Percentiles rank a stretch among this genome's conserved stretches.
Evolutionary conservation across 257 asterid genomes (phyloP).

Genomic region (Misopates orontium): DNA sequence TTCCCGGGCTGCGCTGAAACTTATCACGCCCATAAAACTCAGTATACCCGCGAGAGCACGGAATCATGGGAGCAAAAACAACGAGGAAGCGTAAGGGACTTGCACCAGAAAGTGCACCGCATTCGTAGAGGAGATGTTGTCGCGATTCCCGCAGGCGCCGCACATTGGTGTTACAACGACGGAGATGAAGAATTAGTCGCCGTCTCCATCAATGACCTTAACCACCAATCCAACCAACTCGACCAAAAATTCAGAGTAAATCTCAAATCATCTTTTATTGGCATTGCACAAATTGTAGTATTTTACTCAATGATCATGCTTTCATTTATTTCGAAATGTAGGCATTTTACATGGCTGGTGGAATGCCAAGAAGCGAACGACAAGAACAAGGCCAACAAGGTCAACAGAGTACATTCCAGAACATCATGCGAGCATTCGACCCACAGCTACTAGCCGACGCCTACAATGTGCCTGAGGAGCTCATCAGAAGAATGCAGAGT

Average conservation of each 20-base stretch:
- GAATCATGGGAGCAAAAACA: constrained; percentile 13
- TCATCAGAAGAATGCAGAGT: constrained; percentile 39
- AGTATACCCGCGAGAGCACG: constrained; percentile 11
- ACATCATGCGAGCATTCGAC: constrained; percentile 51
- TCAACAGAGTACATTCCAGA: constrained; percentile 34
- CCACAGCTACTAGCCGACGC: constrained; percentile 58
- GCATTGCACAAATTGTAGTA: too few species aligned
- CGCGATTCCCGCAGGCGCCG: constrained; percentile 64
- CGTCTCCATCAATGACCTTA: constrained; percentile 63
- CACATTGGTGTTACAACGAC: constrained; percentile 72
- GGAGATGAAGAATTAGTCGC: constrained; percentile 56
- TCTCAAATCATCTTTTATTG: not conserved
- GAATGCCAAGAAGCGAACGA: constrained; percentile 31
- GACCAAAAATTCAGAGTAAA: constrained; percentile 65
- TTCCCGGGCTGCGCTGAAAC: constrained; percentile 81
- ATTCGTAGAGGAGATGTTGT: constrained; percentile 60
- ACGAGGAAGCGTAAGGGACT: constrained; percentile 31
- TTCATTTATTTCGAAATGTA: constrained; percentile 11
- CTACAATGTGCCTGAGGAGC: constrained; percentile 42
- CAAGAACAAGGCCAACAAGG: constrained; percentile 25
- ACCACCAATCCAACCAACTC: constrained; percentile 67
- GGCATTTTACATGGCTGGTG: constrained; percentile 72
- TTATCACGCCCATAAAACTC: constrained; percentile 26
- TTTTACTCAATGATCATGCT: not conserved
- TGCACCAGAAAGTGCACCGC: constrained; percentile 65